Evolutionary conservation across 768 basidiomycete species (phyloP).

Genomic region (Tulasnella sp.): DNA sequence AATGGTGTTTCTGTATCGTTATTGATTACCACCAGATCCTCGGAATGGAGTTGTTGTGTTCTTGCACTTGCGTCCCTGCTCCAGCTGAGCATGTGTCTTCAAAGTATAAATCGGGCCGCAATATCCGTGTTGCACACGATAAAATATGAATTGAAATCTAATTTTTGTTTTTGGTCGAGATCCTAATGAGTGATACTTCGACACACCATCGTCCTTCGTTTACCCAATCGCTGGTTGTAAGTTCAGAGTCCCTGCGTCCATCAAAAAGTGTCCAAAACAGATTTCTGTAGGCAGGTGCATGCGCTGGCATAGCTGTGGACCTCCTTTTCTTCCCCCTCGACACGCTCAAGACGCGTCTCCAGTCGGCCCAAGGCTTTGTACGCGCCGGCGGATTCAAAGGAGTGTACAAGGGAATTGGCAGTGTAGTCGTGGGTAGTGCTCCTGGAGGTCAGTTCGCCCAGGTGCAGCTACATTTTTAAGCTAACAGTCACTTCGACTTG

Average conservation of each 20-base stretch:
- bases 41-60: too few species aligned
- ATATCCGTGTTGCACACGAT: too few species aligned
- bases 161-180: too few species aligned
- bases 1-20: too few species aligned
- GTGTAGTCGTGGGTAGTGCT: conserved; percentile 87
- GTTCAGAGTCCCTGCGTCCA: conserved; percentile 18
- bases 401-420: conserved; percentile 87
- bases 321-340: conserved; percentile 94
- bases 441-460: conserved; percentile 59
- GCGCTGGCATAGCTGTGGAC: conserved; percentile 90
- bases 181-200: too few species aligned
- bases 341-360: conserved; percentile 90
- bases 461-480: background rate
- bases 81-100: too few species aligned
- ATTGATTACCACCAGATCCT: too few species aligned
- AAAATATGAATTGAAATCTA: too few species aligned
- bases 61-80: too few species aligned
- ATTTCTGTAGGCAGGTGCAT: conserved; percentile 57
- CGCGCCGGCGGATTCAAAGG: conserved; percentile 78
- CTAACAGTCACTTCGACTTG: background rate
- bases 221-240: conserved; percentile 36
- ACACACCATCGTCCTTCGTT: conserved; percentile 34
- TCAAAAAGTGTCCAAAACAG: conserved; percentile 6
- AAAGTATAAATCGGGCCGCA: too few species aligned
- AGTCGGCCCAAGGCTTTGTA: conserved; percentile 75